These are phyloP conservation scores for Lachnum nothofagi DNA, from an alignment of 2,329 filamentous ascomycete genomes.

Conservation along the genomic window DNA sequence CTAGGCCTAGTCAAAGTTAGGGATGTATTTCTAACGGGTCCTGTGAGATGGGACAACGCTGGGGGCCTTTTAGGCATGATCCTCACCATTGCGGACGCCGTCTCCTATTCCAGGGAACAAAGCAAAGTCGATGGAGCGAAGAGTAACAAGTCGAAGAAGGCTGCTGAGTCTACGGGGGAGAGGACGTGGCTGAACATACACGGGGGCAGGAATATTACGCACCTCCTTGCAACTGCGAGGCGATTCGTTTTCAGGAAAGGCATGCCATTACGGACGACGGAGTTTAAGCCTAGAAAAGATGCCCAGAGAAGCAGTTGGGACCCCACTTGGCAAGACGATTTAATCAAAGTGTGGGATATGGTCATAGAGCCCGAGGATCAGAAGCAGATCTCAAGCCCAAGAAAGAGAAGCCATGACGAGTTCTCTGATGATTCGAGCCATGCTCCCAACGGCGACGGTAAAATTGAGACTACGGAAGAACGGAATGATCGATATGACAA, in stretches of 20 bases:
- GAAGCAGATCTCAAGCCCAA: conserved; percentile 29
- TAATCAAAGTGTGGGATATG: conserved; percentile 81
- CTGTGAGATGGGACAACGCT: conserved; percentile 66
- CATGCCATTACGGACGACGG: conserved; percentile 65
- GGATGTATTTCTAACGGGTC: conserved; percentile 79
- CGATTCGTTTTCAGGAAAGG: conserved; percentile 82
- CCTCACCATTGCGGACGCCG: conserved; percentile 71
- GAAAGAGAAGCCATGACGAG: conserved; percentile 47
- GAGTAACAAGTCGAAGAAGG: conserved; percentile 27
- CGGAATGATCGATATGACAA: conserved; percentile 40
- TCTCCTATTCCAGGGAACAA: conserved; percentile 43
- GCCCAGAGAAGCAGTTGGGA: conserved; percentile 32
- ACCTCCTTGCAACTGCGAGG: conserved; percentile 75
- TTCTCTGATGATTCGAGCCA: conserved; percentile 31
- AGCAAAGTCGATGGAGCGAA: conserved; percentile 38
- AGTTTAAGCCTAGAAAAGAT: conserved; percentile 43
- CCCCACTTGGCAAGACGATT: conserved; percentile 71
- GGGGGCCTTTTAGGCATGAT: conserved; percentile 84
- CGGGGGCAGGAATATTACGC: conserved; percentile 73
- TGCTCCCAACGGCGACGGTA: conserved; percentile 16
- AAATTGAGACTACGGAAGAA: conserved; percentile 32
- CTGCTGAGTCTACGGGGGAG: conserved; percentile 25
- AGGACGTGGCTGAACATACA: conserved; percentile 58
- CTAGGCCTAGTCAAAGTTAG: conserved; percentile 59
- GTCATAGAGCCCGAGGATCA: conserved; percentile 43